Evolutionary conservation across 441 rosid genomes (phyloP).

Genomic region (Erodium trifolium): DNA sequence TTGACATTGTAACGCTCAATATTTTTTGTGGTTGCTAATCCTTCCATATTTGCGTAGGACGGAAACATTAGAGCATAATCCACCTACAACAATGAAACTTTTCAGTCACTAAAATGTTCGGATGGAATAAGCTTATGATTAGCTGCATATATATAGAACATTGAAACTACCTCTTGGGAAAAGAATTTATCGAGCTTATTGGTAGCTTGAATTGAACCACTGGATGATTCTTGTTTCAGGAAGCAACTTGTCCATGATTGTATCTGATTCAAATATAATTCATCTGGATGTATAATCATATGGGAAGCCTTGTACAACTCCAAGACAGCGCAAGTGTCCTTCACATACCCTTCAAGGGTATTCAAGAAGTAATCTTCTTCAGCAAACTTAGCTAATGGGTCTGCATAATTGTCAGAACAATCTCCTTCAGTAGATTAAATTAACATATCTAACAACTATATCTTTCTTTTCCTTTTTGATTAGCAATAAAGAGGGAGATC

Average conservation of each 20-base stretch:
- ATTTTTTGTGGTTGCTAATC: conserved; percentile 47
- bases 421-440: too few species aligned
- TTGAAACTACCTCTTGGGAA: too few species aligned
- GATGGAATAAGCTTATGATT: too few species aligned
- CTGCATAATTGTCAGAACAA: conserved; percentile 29
- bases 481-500: too few species aligned
- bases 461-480: too few species aligned
- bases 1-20: conserved; percentile 36
- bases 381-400: conserved; percentile 35
- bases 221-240: conserved; percentile 37
- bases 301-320: conserved; percentile 65
- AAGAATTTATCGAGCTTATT: too few species aligned
- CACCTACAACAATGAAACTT: conserved; percentile 38
- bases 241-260: conserved; percentile 43
- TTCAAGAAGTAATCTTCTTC: conserved; percentile 42
- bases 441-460: too few species aligned
- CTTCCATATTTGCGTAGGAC: conserved; percentile 41
- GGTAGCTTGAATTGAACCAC: conserved; percentile 18
- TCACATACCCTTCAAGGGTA: conserved; percentile 42
- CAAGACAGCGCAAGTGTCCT: conserved; percentile 26
- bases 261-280: conserved; percentile 36
- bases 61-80: conserved; percentile 49
- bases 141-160: too few species aligned
- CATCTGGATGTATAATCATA: conserved; percentile 40
- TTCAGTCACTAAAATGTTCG: background rate